Evolutionary conservation across 2,329 filamentous ascomycete species (phyloP).

Genomic region (Coniochaeta hoffmannii): DNA sequence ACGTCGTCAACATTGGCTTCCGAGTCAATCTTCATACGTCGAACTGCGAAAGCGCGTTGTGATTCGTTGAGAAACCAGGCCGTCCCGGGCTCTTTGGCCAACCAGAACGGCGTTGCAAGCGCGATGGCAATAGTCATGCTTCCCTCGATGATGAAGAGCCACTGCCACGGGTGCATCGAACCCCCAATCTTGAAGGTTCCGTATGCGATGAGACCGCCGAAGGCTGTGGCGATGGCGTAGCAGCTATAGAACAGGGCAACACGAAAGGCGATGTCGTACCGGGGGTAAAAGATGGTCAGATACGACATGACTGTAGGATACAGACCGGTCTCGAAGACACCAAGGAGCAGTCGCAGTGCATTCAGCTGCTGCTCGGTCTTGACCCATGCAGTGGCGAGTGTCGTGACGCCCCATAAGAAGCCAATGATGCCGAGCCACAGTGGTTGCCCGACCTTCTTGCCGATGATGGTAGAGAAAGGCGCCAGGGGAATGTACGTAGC

Average conservation of each 20-base stretch:
- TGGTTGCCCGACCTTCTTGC: not conserved
- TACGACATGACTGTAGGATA: slow-evolving; percentile 50
- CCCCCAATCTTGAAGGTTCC: slow-evolving; percentile 30
- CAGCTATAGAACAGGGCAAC: slow-evolving; percentile 50
- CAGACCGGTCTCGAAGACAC: slow-evolving; percentile 38
- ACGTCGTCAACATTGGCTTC: slow-evolving; percentile 4
- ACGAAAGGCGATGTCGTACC: slow-evolving; percentile 47
- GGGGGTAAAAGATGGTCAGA: slow-evolving; percentile 49
- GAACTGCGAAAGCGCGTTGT: slow-evolving; percentile 19
- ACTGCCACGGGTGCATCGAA: slow-evolving; percentile 29
- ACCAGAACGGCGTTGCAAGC: slow-evolving; percentile 27
- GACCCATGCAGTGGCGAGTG: not conserved
- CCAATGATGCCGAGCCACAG: not conserved
- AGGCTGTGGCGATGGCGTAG: slow-evolving; percentile 45
- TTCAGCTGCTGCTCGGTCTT: too few relatives aligned
- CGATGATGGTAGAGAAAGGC: not conserved
- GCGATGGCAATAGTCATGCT: slow-evolving; percentile 28
- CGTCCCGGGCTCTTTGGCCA: slow-evolving; percentile 27
- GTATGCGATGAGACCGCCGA: slow-evolving; percentile 43
- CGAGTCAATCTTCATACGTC: slow-evolving; percentile 5
- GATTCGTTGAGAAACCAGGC: slow-evolving; percentile 29
- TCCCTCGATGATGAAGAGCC: slow-evolving; percentile 38
- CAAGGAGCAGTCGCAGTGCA: slow-evolving; percentile 18
- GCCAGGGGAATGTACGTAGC: not conserved
- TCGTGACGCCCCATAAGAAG: not conserved